Evolutionary conservation across 495 filamentous ascomycete species (phyloP), one percentile per base, ranked within the genome.

Genomic region (Annulohypoxylon nitens): DNA sequence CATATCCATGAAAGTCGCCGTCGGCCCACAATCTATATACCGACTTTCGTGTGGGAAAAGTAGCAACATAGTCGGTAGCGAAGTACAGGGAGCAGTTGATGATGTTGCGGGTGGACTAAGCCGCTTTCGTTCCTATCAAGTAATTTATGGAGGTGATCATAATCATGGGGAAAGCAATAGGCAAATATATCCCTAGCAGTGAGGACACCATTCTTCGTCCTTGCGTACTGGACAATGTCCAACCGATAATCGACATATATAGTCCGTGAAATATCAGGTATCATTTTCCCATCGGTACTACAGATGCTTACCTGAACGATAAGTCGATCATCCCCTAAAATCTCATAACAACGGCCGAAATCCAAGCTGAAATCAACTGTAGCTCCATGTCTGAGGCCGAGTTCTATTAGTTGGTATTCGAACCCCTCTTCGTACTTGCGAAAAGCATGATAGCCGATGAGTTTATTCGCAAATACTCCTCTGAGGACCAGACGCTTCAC

Each of bases 161-260:
- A 51, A 12, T 64, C 6, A 9, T 43, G 51, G 11, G 67, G 67
- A 8, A 70, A 64, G 14, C 67, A 64, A 12, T 64, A 59, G 5
- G 41, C 41, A 34, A 64, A 34, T 51, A 64, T 2, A 4, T 70
- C 60, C n/a, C 53, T 70, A 5, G 64, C 43, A 12, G 33, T 70
- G 20, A 65, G 61, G 2, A 61, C 1, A 1, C 55, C 68, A 3
- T 34, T 47, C 6, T 36, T 61, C 48, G 16, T 57, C 33, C 26
- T 65, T 54, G 68, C 61, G 10, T 61, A 61, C 10, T 20, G 36
- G 30, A 65, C 55, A 18, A 71, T 55, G 26, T 71, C 68, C 23
- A 71, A 14, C 6, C 45, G 45, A 26, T 61, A 71, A n/a, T 64
- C 61, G 30, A 70, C 34, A 26, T 12, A 61, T 26, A 61, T 18